Conservation (phyloP, 2,329 filamentous ascomycete genomes). For the Trichoderma aggressivum region DNA sequence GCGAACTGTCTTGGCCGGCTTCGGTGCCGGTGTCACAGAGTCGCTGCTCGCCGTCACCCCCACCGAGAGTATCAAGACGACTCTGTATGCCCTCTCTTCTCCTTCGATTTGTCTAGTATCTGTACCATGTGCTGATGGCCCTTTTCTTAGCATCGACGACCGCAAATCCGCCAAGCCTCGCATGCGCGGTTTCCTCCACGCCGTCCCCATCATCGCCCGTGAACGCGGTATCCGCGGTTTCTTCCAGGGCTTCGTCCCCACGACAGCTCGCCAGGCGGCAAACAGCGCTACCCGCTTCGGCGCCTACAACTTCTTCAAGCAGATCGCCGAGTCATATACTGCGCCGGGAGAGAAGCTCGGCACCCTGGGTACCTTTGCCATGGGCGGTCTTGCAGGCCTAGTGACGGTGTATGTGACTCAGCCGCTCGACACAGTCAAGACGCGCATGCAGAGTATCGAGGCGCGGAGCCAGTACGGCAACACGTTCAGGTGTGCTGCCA, state of each 20-base stretch:
- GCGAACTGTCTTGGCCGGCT: constrained; percentile 86
- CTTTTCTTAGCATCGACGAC: constrained; percentile 75
- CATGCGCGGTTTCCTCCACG: constrained; percentile 88
- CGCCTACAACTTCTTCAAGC: constrained; percentile 84
- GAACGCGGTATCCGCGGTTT: constrained; percentile 89
- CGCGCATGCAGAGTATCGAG: constrained; percentile 94
- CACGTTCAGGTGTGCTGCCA: constrained; percentile 74
- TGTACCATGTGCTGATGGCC: not conserved
- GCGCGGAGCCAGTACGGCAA: constrained; percentile 79
- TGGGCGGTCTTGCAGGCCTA: constrained; percentile 82
- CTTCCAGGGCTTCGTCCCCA: constrained; percentile 95
- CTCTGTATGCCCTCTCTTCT: constrained; percentile 52
- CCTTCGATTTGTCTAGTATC: not conserved
- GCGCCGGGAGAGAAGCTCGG: constrained; percentile 94
- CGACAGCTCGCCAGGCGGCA: constrained; percentile 88
- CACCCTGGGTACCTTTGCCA: constrained; percentile 79
- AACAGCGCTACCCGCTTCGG: constrained; percentile 92
- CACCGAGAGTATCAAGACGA: constrained; percentile 98
- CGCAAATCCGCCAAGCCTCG: constrained; percentile 81
- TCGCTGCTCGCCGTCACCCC: constrained; percentile 91
- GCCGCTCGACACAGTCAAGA: constrained; percentile 91
- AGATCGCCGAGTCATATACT: constrained; percentile 87
- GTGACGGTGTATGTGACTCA: constrained; percentile 82
- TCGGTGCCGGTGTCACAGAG: constrained; percentile 92
- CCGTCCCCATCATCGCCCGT: constrained; percentile 77